Base-by-base conservation (phyloP, 2,329 filamentous ascomycete species). In the Fusarium heterosporum region DNA sequence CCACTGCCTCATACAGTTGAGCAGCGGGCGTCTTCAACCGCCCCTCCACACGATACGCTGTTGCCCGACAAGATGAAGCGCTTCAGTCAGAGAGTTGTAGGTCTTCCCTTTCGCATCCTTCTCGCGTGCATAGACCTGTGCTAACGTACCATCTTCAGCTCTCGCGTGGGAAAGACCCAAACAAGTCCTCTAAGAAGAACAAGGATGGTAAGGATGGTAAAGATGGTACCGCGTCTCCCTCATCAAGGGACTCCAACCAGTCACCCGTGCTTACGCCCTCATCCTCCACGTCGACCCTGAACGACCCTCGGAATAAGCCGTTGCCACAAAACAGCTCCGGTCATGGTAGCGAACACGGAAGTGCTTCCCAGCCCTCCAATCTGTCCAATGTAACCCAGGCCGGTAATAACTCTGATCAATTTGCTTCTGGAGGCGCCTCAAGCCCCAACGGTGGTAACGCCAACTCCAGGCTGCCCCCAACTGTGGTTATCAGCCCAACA, bases 71-170 rank as follows among this genome's bases (percentile, higher is more conserved):
- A 86, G 82, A 97, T 98, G 95, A 97, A 97, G 85, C 92, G 93
- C 80, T 97, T 98, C 82, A 92, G 93, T 83, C 93, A 97, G 86
- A 93, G 92, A 91, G 93, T 97, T 86, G 93, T 97, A 89, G 86
- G 92, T 89, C 29, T 42, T 13, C 29, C 16, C 52, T 42, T 9
- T 16, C 16, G 10, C 8, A 8, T 9, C 34, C 9, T 42, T 19
- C 16, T 43, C 22, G 28, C 22, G 19, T 10, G 19, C 12, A n/a
- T 17, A 14, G 8, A 22, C 5, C 11, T 41, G 39, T 72, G 49
- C 68, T 73, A 57, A 73, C 61, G 38, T 53, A 3, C 14, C 38
- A 49, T 36, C 26, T 10, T n/a, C 87, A 97, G 93, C 92, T 97
- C 84, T 96, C 93, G 80, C 90, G 93, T 83, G 90, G 91, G 76